Conservation (phyloP, 202 grass and related monocot genomes). For the Musa balbisiana region DNA sequence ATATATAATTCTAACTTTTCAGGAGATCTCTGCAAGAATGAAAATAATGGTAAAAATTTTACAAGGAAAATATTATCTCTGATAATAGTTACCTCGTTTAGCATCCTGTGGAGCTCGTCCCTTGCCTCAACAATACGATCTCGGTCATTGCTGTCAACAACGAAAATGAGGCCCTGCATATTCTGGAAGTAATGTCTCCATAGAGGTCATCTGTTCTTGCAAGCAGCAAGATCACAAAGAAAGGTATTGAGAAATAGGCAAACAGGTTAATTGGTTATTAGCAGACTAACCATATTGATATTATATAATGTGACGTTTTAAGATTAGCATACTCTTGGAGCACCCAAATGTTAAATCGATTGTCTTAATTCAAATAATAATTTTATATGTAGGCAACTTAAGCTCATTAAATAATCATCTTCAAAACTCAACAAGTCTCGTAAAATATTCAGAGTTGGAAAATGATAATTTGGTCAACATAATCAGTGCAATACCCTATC, state of each 20-base stretch:
- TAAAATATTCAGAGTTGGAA: background rate
- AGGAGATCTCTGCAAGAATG: no score
- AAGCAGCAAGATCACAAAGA: background rate
- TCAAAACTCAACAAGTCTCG: no score
- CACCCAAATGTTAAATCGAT: background rate
- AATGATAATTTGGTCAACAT: background rate
- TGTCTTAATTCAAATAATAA: background rate
- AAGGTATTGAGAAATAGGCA: background rate
- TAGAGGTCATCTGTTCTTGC: slow-evolving; percentile 8
- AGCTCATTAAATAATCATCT: no score
- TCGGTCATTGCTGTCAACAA: slow-evolving; percentile 16
- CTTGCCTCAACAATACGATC: slow-evolving; percentile 8
- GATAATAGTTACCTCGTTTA: background rate
- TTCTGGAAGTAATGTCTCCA: slow-evolving; percentile 14
- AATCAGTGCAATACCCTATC: background rate
- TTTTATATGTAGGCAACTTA: background rate
- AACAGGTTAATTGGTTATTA: background rate
- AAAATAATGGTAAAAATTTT: no score
- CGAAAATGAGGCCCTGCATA: slow-evolving; percentile 14
- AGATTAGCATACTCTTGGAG: background rate
- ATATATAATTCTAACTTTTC: no score
- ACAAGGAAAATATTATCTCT: background rate
- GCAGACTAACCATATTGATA: background rate
- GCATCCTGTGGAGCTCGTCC: slow-evolving; percentile 8
- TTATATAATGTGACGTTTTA: no score